These are phyloP conservation scores for Paracamarosporium sp. DNA, from an alignment of 2,329 filamentous ascomycete genomes.

Conservation along the genomic window DNA sequence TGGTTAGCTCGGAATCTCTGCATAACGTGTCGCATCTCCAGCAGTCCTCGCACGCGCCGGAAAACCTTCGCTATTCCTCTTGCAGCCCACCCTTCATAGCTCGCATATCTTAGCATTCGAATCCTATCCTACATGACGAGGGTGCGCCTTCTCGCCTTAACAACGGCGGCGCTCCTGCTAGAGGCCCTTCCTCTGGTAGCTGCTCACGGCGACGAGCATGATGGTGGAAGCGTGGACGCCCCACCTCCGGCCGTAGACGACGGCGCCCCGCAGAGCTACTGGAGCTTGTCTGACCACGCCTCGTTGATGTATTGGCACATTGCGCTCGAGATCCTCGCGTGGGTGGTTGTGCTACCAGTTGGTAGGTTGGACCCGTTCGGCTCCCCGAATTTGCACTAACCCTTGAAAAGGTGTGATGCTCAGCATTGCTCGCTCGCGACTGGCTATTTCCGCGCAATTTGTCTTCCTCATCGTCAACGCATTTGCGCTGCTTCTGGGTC, in stretches of 20 bases:
- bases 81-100: conserved; percentile 1
- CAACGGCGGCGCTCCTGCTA: conserved; percentile 49
- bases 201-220: conserved; percentile 50
- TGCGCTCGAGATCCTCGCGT: conserved; percentile 71
- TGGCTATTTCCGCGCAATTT: conserved; percentile 73
- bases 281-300: conserved; percentile 61
- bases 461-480: conserved; percentile 53
- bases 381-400: conserved; percentile 28
- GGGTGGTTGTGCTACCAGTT: conserved; percentile 75
- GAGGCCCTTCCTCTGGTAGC: conserved; percentile 47
- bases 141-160: conserved; percentile 25
- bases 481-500: conserved; percentile 47
- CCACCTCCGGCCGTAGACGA: conserved; percentile 21
- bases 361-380: conserved; percentile 59
- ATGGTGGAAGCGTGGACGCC: conserved; percentile 31
- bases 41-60: not conserved
- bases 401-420: conserved; percentile 75
- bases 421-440: conserved; percentile 79
- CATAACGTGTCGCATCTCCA: not conserved
- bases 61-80: not conserved
- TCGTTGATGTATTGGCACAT: conserved; percentile 73
- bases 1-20: not conserved
- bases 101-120: not conserved
- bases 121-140: conserved; percentile 35
- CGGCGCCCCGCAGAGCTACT: conserved; percentile 61